These are phyloP conservation scores for Talaromyces sp. DNA, from an alignment of 2,329 filamentous ascomycete genomes.

Conservation along the genomic window DNA sequence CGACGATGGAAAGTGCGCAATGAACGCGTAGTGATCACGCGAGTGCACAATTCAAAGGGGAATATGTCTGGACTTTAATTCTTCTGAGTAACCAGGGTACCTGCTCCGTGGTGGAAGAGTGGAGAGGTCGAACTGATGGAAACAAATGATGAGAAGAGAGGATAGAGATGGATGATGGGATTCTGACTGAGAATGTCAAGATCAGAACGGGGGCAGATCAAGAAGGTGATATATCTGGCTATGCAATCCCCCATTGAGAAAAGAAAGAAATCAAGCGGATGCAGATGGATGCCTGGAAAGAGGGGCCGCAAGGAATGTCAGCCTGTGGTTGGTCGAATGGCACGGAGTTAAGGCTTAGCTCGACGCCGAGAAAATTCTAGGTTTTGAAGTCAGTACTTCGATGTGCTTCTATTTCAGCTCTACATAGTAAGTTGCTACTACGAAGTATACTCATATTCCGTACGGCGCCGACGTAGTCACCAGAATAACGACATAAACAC, in stretches of 20 bases:
- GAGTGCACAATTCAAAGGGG: background rate
- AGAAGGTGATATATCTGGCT: conserved; percentile 4
- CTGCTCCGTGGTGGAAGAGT: conserved; percentile 11
- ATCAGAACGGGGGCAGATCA: background rate
- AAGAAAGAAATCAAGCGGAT: background rate
- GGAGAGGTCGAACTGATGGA: conserved; percentile 6
- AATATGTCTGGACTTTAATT: background rate
- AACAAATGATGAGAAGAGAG: background rate
- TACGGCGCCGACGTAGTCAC: background rate
- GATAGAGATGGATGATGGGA: background rate
- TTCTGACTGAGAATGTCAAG: background rate
- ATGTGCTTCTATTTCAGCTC: background rate
- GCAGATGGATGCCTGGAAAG: conserved; percentile 8
- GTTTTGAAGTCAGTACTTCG: background rate
- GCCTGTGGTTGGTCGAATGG: background rate
- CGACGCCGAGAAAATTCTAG: conserved; percentile 3
- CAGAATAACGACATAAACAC: background rate
- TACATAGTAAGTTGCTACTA: no score
- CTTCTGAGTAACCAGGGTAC: background rate
- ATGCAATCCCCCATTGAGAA: no score
- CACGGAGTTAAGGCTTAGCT: conserved; percentile 3
- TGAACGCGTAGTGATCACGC: conserved; percentile 4
- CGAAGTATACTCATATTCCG: no score
- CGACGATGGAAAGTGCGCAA: background rate
- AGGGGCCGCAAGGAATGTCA: background rate